phyloP scores from a whole-genome alignment of 768 basidiomycete species.

The Termitomyces sp. region DNA sequence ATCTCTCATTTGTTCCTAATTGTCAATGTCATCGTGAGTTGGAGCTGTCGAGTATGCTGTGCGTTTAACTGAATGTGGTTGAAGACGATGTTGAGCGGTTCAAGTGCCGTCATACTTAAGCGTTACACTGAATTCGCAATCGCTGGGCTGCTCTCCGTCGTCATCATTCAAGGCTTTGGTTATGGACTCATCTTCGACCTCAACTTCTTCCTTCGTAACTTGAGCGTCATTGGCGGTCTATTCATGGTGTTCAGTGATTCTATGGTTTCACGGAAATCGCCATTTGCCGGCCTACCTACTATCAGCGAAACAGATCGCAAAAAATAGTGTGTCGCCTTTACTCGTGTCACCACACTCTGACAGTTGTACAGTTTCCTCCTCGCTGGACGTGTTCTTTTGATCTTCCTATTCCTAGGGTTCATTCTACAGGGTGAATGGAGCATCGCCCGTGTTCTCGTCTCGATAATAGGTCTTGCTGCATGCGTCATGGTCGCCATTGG shows the following conservation, averaged over 20 bases:
- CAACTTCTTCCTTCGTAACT: conserved; percentile 99
- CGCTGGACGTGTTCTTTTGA: conserved; percentile 92
- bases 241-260: conserved; percentile 99
- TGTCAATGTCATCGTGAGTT: conserved; percentile 83
- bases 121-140: conserved; percentile 86
- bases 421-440: conserved; percentile 92
- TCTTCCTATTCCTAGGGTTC: conserved; percentile 99
- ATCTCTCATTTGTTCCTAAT: conserved; percentile 90
- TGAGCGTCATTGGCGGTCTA: conserved; percentile 95
- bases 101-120: conserved; percentile 82
- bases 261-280: conserved; percentile 78
- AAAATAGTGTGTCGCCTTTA: conserved; percentile 73
- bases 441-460: conserved; percentile 79
- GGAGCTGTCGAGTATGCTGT: background rate
- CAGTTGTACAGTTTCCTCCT: conserved; percentile 80
- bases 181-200: conserved; percentile 99
- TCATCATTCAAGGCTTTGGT: conserved; percentile 94
- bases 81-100: conserved; percentile 86
- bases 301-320: conserved; percentile 94
- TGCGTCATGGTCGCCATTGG: conserved; percentile 97
- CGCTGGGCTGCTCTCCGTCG: conserved; percentile 84
- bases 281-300: conserved; percentile 87
- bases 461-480: conserved; percentile 84
- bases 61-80: background rate
- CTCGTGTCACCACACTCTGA: background rate